Percentiles rank a stretch among this genome's conserved stretches.
Evolutionary conservation across 1,284 basidiomycete genomes (phyloP).

Genomic region (Ganoderma lingzhi): DNA sequence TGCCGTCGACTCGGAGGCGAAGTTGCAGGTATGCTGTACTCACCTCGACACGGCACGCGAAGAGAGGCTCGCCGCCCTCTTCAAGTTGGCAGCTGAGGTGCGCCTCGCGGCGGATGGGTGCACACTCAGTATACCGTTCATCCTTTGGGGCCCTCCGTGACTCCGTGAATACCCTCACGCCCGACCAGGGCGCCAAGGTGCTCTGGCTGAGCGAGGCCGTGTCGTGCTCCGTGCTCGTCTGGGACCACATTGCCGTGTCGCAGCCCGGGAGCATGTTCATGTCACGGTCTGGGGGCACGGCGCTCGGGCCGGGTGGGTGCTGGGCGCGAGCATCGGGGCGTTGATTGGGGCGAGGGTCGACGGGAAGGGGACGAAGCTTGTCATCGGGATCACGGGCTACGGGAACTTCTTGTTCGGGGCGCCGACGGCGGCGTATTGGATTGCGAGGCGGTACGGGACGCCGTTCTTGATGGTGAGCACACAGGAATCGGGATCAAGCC

Average conservation of each 20-base stretch:
- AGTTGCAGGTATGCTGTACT: conserved; percentile 24
- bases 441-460: conserved; percentile 64
- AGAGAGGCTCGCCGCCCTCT: conserved; percentile 38
- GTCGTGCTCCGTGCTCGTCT: conserved; percentile 59
- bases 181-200: conserved; percentile 46
- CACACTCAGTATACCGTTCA: conserved; percentile 43
- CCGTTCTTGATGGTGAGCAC: conserved; percentile 51
- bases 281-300: conserved; percentile 72
- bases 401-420: conserved; percentile 74
- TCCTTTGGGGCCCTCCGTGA: conserved; percentile 28
- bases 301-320: conserved; percentile 62
- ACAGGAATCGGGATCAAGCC: no score
- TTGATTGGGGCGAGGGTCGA: conserved; percentile 49
- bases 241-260: conserved; percentile 64
- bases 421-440: conserved; percentile 72
- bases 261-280: conserved; percentile 55
- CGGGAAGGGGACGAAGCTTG: conserved; percentile 52
- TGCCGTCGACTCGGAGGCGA: conserved; percentile 12
- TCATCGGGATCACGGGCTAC: conserved; percentile 69
- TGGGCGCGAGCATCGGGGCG: conserved; percentile 69
- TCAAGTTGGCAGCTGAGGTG: conserved; percentile 35
- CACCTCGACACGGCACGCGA: conserved; percentile 29
- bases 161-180: conserved; percentile 36
- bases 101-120: conserved; percentile 31
- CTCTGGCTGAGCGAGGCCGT: conserved; percentile 70